Base-by-base conservation (phyloP, 2,329 filamentous ascomycete genomes). In the Fusarium globosum region DNA sequence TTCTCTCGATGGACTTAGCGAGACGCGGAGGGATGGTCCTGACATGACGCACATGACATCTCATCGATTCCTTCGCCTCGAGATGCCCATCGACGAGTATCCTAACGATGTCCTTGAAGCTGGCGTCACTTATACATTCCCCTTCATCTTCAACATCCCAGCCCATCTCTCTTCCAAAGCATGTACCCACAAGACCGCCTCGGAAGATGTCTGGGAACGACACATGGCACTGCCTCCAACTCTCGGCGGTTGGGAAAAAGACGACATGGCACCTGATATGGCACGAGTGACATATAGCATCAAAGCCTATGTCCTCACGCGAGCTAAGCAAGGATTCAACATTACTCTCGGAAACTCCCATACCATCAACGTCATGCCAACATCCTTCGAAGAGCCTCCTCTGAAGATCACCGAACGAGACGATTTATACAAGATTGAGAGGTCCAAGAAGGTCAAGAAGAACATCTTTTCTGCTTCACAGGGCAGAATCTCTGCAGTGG, bases 71-170 rank as follows among this genome's bases (percentile, higher is more conserved):
- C 76, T 77, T 21, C 65, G 72, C 14, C 46, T 72, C 4, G 68
- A 77, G 39, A 78, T 77, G 76, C 68, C 70, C 10, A 60, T 76
- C 26, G 61, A 74, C 21, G 57, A 69, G 23, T 76, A 74, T 46
- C 76, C 74, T 2, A 38, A 45, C 7, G 48, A 35, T 1, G 39
- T 77, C 11, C 69, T 77, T 13, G 67, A 65, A 21, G 65, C 72
- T 1, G 64, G 70, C 20, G 64, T 62, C 16, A 69, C 72, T 28
- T 77, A 76, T 36, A 73, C 51, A 0, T 66, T 77, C 11, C 76
- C 76, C 0, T 77, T 77, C n/a, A 55, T 73, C 21, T 77, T 77
- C 42, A 74, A 74, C 20, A 43, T 77, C 5, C 76, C 76, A n/a
- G 60, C 75, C 3, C 74, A 77, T 20, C 70, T 77, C 2, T 69